These are phyloP conservation scores for Peziza echinospora DNA, from an alignment of 495 filamentous ascomycete species.

Conservation along the genomic window DNA sequence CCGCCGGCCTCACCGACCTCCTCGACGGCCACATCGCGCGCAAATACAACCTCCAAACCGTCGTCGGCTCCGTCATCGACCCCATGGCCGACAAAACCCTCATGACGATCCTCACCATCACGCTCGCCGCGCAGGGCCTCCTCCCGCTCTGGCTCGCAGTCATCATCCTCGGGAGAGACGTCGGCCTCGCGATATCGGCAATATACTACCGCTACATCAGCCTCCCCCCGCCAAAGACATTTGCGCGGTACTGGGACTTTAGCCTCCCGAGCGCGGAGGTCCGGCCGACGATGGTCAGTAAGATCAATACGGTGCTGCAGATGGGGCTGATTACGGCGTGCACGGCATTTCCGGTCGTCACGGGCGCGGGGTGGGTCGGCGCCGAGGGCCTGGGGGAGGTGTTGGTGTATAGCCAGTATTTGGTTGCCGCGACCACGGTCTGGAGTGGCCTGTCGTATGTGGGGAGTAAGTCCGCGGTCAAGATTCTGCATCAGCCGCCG, in stretches of 20 bases:
- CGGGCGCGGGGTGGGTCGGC: slow-evolving; percentile 18
- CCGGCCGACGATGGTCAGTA: slow-evolving; percentile 72
- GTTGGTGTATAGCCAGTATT: background rate
- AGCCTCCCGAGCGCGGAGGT: slow-evolving; percentile 83
- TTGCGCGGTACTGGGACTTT: slow-evolving; percentile 93
- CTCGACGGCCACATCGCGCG: slow-evolving; percentile 86
- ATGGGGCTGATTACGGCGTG: slow-evolving; percentile 55
- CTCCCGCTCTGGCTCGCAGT: slow-evolving; percentile 72
- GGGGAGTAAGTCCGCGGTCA: slow-evolving; percentile 60
- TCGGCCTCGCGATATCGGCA: slow-evolving; percentile 66
- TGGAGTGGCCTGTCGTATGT: slow-evolving; percentile 74
- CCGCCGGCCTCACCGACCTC: slow-evolving; percentile 77
- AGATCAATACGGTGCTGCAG: slow-evolving; percentile 70
- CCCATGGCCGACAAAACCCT: slow-evolving; percentile 91
- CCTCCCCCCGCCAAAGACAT: slow-evolving; percentile 77
- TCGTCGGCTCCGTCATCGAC: slow-evolving; percentile 89
- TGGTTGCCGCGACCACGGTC: slow-evolving; percentile 54
- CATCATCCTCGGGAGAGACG: slow-evolving; percentile 76
- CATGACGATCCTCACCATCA: slow-evolving; percentile 79
- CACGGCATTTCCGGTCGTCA: slow-evolving; percentile 48
- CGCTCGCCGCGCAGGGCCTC: slow-evolving; percentile 55
- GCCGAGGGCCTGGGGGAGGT: slow-evolving; percentile 19
- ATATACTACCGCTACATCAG: slow-evolving; percentile 92
- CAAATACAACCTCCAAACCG: slow-evolving; percentile 66
- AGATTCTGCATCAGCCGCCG: slow-evolving; percentile 45